These are phyloP conservation scores for Malus hybrid DNA, from an alignment of 331 rosid species.

Conservation along the genomic window DNA sequence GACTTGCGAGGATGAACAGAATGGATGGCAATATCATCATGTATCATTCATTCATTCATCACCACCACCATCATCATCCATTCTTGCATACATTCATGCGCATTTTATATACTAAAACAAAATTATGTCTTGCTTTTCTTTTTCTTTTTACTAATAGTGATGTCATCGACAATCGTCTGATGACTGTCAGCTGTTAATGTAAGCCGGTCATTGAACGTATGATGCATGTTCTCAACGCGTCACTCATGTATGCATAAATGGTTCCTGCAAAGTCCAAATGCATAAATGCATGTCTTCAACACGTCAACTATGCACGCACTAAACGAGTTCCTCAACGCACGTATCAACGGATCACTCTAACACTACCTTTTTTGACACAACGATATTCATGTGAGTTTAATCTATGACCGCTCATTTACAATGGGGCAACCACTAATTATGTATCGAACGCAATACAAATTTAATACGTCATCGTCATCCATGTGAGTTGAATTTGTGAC, in stretches of 20 bases:
- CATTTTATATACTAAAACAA: background rate
- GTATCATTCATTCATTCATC: background rate
- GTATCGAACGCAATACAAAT: no score
- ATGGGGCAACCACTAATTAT: background rate
- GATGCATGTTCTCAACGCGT: background rate
- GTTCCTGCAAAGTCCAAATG: background rate
- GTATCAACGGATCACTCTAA: background rate
- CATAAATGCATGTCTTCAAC: background rate
- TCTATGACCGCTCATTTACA: no score
- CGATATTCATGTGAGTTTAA: background rate
- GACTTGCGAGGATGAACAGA: conserved; percentile 23
- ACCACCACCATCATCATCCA: conserved; percentile 7
- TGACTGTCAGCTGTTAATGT: background rate
- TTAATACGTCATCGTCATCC: no score
- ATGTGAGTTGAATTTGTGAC: background rate
- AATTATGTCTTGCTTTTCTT: background rate
- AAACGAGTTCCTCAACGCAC: background rate
- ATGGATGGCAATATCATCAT: conserved; percentile 35
- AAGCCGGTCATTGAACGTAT: background rate
- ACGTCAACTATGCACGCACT: background rate
- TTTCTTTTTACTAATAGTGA: background rate
- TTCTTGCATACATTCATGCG: conserved; percentile 19
- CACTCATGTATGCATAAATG: background rate
- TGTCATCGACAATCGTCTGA: background rate
- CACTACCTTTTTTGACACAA: background rate